Evolutionary conservation across 345 rosid genomes (phyloP).

Genomic region (Clarkia xantiana): DNA sequence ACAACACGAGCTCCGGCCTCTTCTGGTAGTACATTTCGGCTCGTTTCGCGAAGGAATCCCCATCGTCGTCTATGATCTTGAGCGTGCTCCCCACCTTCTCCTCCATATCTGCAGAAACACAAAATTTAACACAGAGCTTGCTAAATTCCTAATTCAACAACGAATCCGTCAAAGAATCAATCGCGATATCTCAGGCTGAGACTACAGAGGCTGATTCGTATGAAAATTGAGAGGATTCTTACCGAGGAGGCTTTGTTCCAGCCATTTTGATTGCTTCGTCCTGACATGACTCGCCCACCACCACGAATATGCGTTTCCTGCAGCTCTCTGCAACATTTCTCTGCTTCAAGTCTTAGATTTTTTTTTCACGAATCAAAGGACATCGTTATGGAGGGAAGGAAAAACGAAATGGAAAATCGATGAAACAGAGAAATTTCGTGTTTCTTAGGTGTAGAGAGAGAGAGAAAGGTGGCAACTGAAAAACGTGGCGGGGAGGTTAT

Average conservation of each 20-base stretch:
- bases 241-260: slow-evolving; percentile 42
- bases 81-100: slow-evolving; percentile 9
- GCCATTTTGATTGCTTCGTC: slow-evolving; percentile 42
- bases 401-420: not conserved
- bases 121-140: too few relatives aligned
- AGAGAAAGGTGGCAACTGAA: not conserved
- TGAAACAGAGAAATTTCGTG: not conserved
- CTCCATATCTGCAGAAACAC: slow-evolving; percentile 13
- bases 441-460: not conserved
- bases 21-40: slow-evolving; percentile 14
- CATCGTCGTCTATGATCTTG: slow-evolving; percentile 12
- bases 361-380: not conserved
- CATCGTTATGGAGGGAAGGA: slow-evolving; percentile 3
- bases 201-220: too few relatives aligned
- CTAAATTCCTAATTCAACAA: too few relatives aligned
- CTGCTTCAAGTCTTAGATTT: too few relatives aligned
- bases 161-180: too few relatives aligned
- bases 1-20: slow-evolving; percentile 13
- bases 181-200: too few relatives aligned
- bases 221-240: not conserved
- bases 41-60: slow-evolving; percentile 12
- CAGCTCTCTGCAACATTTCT: slow-evolving; percentile 34
- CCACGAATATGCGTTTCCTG: slow-evolving; percentile 39
- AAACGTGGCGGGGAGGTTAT: too few relatives aligned
- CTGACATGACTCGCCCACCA: slow-evolving; percentile 49